A percentile compares a stretch with the other conserved stretches of the same genome.
Conservation (phyloP, 495 filamentous ascomycete genomes). For the Hyaloscypha finlandica region DNA sequence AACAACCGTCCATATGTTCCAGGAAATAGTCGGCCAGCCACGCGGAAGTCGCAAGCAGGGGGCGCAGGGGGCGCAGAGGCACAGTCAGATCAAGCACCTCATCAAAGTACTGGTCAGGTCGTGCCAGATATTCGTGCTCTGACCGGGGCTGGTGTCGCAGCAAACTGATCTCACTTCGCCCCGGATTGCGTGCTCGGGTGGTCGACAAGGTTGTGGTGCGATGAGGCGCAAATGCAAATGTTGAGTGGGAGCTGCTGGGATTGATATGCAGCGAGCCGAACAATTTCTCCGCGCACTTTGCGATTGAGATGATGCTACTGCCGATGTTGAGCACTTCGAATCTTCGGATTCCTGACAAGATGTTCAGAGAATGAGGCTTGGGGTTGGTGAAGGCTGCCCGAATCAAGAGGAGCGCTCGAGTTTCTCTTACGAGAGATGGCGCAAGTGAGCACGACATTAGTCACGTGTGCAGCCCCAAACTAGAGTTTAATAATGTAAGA, state of each 20-base stretch:
- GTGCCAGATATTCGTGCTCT: not conserved
- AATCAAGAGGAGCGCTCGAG: not conserved
- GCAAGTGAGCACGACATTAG: not conserved
- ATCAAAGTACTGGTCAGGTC: slow-evolving; percentile 1
- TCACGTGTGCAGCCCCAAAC: not conserved
- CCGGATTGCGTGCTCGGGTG: slow-evolving; percentile 1
- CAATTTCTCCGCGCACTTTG: not conserved
- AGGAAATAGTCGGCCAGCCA: slow-evolving; percentile 10
- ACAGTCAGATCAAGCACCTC: not conserved
- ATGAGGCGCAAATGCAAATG: slow-evolving; percentile 7
- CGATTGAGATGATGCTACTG: not conserved
- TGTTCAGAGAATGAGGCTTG: not conserved
- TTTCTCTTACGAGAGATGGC: not conserved
- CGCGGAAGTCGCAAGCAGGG: slow-evolving; percentile 2
- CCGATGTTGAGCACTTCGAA: not conserved
- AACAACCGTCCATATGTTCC: not conserved
- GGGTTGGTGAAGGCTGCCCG: not conserved
- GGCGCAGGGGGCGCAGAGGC: not conserved
- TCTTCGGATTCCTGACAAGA: no score
- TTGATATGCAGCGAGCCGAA: not conserved
- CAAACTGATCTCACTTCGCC: not conserved
- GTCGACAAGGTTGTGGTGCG: not conserved
- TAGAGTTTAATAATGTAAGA: no score
- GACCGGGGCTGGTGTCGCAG: not conserved
- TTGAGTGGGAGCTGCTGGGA: not conserved